Base-by-base conservation (phyloP, 2,329 filamentous ascomycete genomes). In the Penicillium sp. region DNA sequence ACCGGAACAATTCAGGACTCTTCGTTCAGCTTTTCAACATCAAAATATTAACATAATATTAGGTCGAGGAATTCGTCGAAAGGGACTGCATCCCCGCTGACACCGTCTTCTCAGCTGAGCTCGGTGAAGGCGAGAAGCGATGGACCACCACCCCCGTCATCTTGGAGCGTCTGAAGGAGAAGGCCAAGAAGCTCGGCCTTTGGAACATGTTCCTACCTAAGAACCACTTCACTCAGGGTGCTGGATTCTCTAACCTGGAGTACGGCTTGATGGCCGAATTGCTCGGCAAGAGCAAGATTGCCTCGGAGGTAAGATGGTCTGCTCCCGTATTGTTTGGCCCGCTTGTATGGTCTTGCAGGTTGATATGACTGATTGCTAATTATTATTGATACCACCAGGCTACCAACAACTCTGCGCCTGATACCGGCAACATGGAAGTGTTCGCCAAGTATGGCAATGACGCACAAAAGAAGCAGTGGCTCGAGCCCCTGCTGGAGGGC, bases 141-240 rank as follows among this genome's bases (percentile, higher is more conserved):
- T 97, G 93, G 88, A 83, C 88, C 61, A 76, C 80, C 36, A 89
- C 95, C 71, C 93, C 94, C 0, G 72, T 81, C 39, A 81, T 97
- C 65, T 83, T 99, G 58, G 94, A 99, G 64, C 87, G 94, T 51
- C 83, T 99, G 65, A 97, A 97, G 82, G 79, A 77, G 61, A 89
- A 91, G 74, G 94, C 93, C 41, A 84, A 81, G 69, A 82, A 88
- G 64, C 82, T 96, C 26, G 94, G 93, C 1, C 81, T 99, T 42
- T 99, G 94, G 94, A 99, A 99, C 77, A 89, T 99, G 87, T 99
- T 99, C 81, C 77, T 99, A 64, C 90, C 94, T 61, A 93, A 89
- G 79, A 91, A 87, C 66, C 92, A 97, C 77, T 97, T 97, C 82
- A 90, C 88, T 74, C 90, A 97, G 78, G 95, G 91, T 1, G 91